phyloP scores from a whole-genome alignment of 1,284 basidiomycete genomes.

The Papiliotrema flavescens region DNA sequence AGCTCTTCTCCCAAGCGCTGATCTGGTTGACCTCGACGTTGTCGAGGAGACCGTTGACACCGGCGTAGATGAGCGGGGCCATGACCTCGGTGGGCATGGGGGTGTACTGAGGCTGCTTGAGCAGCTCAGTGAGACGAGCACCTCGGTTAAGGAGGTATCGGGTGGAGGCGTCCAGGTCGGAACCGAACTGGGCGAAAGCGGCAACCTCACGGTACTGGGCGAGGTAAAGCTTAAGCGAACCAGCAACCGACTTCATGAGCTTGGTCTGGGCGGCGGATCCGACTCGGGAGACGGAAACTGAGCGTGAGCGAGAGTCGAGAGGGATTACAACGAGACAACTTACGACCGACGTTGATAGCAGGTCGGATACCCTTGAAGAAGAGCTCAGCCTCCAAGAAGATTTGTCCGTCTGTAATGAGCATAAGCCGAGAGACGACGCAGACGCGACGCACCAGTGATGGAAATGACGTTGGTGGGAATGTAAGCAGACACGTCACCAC shows the following conservation, averaged over 20 bases:
- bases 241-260: conserved; percentile 99
- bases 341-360: conserved; percentile 96
- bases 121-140: conserved; percentile 94
- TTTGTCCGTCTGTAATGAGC: conserved; percentile 69
- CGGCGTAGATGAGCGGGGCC: conserved; percentile 97
- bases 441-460: conserved; percentile 59
- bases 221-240: conserved; percentile 98
- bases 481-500: conserved; percentile 99
- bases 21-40: conserved; percentile 91
- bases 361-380: conserved; percentile 99
- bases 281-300: conserved; percentile 94
- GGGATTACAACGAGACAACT: background rate
- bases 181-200: conserved; percentile 95
- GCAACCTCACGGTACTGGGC: conserved; percentile 99
- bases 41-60: conserved; percentile 97
- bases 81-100: conserved; percentile 80
- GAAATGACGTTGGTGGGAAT: conserved; percentile 84
- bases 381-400: conserved; percentile 98
- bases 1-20: conserved; percentile 78
- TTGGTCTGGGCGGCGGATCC: conserved; percentile 99
- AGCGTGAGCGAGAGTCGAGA: background rate
- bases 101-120: conserved; percentile 99
- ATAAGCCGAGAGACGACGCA: background rate
- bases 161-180: conserved; percentile 97
- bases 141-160: conserved; percentile 96